These are phyloP conservation scores for Saposhnikovia divaricata DNA, from an alignment of 129 eudicot genomes.

Conservation along the genomic window DNA sequence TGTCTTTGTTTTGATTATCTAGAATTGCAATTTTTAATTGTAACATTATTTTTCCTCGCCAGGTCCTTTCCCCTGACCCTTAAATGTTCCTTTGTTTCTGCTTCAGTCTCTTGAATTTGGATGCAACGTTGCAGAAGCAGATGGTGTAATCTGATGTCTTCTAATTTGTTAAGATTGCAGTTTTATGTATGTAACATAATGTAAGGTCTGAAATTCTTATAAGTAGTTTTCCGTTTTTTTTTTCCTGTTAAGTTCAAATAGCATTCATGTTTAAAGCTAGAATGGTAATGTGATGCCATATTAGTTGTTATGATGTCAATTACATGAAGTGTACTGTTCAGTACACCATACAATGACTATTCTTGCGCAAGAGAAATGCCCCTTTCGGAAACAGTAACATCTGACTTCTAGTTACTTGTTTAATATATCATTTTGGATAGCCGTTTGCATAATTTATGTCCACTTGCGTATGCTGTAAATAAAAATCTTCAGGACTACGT, in stretches of 20 bases:
- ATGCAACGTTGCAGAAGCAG: neutral
- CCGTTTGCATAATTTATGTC: neutral
- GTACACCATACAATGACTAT: neutral
- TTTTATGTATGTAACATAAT: slow-evolving; percentile 2
- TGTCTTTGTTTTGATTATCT: neutral
- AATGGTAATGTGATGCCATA: neutral
- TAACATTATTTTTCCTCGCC: neutral
- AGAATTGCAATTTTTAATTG: neutral
- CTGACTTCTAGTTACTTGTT: neutral
- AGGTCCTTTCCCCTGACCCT: neutral
- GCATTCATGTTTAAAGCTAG: neutral
- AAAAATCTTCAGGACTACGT: too few species aligned
- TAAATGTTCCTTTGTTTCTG: neutral
- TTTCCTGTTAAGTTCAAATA: neutral
- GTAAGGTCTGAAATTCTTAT: neutral
- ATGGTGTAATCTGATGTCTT: slow-evolving; percentile 3
- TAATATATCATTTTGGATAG: neutral
- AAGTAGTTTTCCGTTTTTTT: neutral
- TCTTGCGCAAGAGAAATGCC: neutral
- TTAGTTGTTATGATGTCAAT: neutral
- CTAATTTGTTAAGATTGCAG: neutral
- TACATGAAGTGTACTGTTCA: neutral
- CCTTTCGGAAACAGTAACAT: neutral
- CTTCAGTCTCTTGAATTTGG: slow-evolving; percentile 11
- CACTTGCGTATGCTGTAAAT: neutral